These are phyloP conservation scores for Spathaspora jeffriesii DNA, from an alignment of 1,139 yeast species.

Conservation along the genomic window DNA sequence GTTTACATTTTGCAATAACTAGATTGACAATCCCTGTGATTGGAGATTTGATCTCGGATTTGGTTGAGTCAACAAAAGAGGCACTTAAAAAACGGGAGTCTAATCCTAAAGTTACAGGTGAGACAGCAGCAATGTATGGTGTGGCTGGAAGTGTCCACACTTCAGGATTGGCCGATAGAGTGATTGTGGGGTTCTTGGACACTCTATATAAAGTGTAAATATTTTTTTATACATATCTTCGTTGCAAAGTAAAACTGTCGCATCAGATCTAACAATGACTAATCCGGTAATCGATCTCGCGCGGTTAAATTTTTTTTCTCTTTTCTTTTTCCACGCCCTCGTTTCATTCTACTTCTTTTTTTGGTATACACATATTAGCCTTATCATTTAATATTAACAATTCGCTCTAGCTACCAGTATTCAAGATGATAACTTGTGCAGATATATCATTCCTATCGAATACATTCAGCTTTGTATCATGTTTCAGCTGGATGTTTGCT, in stretches of 20 bases:
- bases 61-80: constrained; percentile 49
- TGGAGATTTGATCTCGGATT: constrained; percentile 59
- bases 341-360: not conserved
- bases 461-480: constrained; percentile 34
- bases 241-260: not conserved
- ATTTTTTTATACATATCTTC: not conserved
- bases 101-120: constrained; percentile 37
- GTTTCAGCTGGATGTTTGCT: constrained; percentile 75
- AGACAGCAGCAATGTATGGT: constrained; percentile 89
- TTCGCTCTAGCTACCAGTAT: not conserved
- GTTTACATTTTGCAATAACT: constrained; percentile 89
- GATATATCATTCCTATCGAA: constrained; percentile 22
- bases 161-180: constrained; percentile 77
- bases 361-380: not conserved
- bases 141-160: constrained; percentile 91
- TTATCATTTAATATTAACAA: not conserved
- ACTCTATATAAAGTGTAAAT: constrained; percentile 57
- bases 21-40: constrained; percentile 63
- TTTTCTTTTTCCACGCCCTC: not conserved
- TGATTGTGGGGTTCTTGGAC: constrained; percentile 81
- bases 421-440: constrained; percentile 16
- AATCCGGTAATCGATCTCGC: constrained; percentile 11
- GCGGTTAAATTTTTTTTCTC: constrained; percentile 9
- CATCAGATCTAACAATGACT: not conserved
- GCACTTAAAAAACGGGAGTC: constrained; percentile 32